Base-by-base conservation (phyloP, 805 yeast genomes). In the Metschnikowia chrysomelidarum region DNA sequence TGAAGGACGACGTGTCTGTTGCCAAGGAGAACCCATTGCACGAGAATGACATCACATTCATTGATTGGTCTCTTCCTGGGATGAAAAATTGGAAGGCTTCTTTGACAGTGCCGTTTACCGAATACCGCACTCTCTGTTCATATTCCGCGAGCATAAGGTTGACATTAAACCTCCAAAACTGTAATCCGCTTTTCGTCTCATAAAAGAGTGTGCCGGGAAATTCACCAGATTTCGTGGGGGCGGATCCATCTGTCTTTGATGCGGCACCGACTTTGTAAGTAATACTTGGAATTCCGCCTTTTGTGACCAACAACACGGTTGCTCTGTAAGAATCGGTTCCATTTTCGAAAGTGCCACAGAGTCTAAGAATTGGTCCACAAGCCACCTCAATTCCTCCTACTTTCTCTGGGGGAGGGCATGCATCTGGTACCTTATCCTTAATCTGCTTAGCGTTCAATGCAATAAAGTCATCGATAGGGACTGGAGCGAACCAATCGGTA, bases 21-120 rank as follows among this genome's bases (percentile, higher is more conserved):
- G 73, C 73, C 32, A 85, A 56, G 1, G 95, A 84, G 57, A 88
- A 91, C 8, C 97, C 97, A 54, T 89, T 89, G 63, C 97, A 89
- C 2, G 96, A 86, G 58, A 75, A 82, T 14, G 91, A 82, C 60
- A 88, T 72, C 5, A 82, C 72, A 56, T 88, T 89, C 87, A 87
- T 87, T 17, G 88, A 73, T 53, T 80, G 79, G 2, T 62, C 51
- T 1, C 50, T 44, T 0, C 82, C 64, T 0, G 97, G 96, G 2
- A 89, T 51, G 54, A 60, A 85, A 53, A 89, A 88, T 44, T 78
- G 46, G 39, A 43, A 43, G 1, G 47, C 45, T 5, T 39, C 41
- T 16, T 39, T 41, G 28, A 15, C 16, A 17, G 28, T 16, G 9
- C 57, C 69, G 46, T 84, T 79, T 36, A 89, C 63, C 3, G 64